Conservation (phyloP, 2,329 filamentous ascomycete species). For the Nothomitra cinnamomea region DNA sequence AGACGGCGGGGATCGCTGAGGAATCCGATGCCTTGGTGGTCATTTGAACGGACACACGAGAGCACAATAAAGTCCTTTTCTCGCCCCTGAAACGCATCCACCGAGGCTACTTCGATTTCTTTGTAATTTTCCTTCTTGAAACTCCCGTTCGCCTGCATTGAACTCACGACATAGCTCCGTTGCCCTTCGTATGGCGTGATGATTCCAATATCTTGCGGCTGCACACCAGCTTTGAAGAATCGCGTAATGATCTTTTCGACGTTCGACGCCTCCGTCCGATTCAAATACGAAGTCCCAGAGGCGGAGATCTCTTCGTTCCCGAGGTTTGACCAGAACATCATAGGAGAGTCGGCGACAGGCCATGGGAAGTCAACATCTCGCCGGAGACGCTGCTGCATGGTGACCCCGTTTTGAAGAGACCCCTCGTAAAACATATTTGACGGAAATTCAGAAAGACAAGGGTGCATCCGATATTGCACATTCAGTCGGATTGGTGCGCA, state of each 20-base stretch:
- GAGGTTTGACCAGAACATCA: slow-evolving; percentile 99
- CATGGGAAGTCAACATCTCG: slow-evolving; percentile 96
- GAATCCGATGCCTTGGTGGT: slow-evolving; percentile 98
- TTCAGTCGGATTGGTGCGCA: slow-evolving; percentile 84
- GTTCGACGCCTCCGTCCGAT: slow-evolving; percentile 90
- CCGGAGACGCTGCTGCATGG: slow-evolving; percentile 70
- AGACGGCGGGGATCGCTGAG: slow-evolving; percentile 92
- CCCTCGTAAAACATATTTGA: slow-evolving; percentile 99
- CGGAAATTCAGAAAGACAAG: slow-evolving; percentile 88
- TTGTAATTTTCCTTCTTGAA: slow-evolving; percentile 99
- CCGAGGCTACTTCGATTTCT: slow-evolving; percentile 93
- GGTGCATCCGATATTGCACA: slow-evolving; percentile 98
- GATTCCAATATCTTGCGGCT: slow-evolving; percentile 83
- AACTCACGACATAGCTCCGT: slow-evolving; percentile 93
- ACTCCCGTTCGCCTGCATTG: slow-evolving; percentile 95
- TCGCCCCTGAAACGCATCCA: slow-evolving; percentile 95
- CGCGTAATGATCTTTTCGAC: slow-evolving; percentile 97
- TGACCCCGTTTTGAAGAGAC: slow-evolving; percentile 90
- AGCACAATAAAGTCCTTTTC: slow-evolving; percentile 99
- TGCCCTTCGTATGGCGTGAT: slow-evolving; percentile 98
- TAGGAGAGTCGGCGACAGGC: slow-evolving; percentile 83
- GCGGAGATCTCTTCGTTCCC: slow-evolving; percentile 97
- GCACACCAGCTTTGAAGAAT: slow-evolving; percentile 98
- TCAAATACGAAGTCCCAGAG: slow-evolving; percentile 93
- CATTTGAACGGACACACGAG: slow-evolving; percentile 94